Conservation (phyloP, 768 basidiomycete species). For the Phlegmacium glaucopus region DNA sequence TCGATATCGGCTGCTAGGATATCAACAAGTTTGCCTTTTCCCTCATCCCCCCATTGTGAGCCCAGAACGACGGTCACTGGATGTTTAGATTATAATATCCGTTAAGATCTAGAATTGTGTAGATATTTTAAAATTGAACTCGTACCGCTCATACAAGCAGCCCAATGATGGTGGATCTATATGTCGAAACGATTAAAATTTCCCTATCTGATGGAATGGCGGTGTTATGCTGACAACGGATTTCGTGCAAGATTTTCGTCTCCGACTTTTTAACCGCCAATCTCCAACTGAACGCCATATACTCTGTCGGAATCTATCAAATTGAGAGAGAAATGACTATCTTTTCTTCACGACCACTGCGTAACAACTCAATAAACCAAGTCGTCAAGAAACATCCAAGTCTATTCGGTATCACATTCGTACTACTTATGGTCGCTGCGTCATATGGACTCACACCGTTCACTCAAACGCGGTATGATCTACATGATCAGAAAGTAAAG, state of each 20-base stretch:
- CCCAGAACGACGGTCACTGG: slow-evolving; percentile 74
- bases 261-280: too few species aligned
- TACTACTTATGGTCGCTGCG: slow-evolving; percentile 80
- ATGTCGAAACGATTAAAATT: too few species aligned
- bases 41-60: slow-evolving; percentile 91
- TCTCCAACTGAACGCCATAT: slow-evolving; percentile 1
- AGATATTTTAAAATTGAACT: too few species aligned
- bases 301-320: not conserved
- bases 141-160: not conserved
- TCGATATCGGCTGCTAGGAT: slow-evolving; percentile 89
- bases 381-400: slow-evolving; percentile 58
- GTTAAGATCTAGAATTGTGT: too few species aligned
- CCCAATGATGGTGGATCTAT: not conserved
- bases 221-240: too few species aligned
- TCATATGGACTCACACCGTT: slow-evolving; percentile 81
- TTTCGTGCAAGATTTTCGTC: too few species aligned
- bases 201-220: too few species aligned
- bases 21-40: slow-evolving; percentile 95
- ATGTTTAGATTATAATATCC: not conserved
- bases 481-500: slow-evolving; percentile 76
- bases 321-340: slow-evolving; percentile 39
- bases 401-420: slow-evolving; percentile 84
- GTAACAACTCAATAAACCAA: slow-evolving; percentile 35
- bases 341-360: slow-evolving; percentile 48
- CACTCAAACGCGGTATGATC: slow-evolving; percentile 89